A percentile compares a stretch with the other conserved stretches of the same genome.
These are phyloP conservation scores for Fusarium abutilonis DNA, from an alignment of 2,329 filamentous ascomycete genomes.

Conservation along the genomic window DNA sequence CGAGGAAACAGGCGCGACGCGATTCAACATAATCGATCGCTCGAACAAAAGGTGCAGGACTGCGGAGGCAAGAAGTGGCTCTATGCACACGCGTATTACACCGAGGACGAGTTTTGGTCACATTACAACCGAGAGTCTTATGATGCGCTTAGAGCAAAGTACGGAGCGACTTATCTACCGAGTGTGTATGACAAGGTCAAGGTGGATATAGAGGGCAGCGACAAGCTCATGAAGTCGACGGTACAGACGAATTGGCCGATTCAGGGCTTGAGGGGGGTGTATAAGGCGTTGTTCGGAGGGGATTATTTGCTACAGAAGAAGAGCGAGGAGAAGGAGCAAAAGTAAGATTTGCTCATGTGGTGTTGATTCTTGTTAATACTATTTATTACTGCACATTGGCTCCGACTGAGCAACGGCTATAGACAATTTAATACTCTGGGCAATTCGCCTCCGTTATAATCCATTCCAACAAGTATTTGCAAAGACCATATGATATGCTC, in stretches of 20 bases:
- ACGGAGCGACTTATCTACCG: slow-evolving; percentile 67
- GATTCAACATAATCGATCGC: slow-evolving; percentile 64
- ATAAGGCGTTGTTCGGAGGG: slow-evolving; percentile 55
- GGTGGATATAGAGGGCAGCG: slow-evolving; percentile 55
- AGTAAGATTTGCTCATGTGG: slow-evolving; percentile 1
- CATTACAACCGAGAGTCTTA: slow-evolving; percentile 70
- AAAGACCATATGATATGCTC: slow-evolving; percentile 1
- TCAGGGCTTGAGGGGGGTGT: slow-evolving; percentile 58
- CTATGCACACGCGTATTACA: slow-evolving; percentile 76
- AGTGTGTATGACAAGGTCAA: slow-evolving; percentile 75
- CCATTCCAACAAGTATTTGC: not conserved
- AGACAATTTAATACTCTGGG: slow-evolving; percentile 36
- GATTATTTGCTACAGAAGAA: slow-evolving; percentile 58
- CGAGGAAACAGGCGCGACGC: slow-evolving; percentile 56
- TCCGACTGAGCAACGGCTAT: slow-evolving; percentile 3
- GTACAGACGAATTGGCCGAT: slow-evolving; percentile 54
- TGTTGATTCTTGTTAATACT: slow-evolving; percentile 3
- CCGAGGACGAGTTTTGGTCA: slow-evolving; percentile 73
- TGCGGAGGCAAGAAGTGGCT: slow-evolving; percentile 75
- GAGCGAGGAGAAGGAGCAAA: slow-evolving; percentile 25
- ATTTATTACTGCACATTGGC: slow-evolving; percentile 16
- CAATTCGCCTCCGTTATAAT: slow-evolving; percentile 13
- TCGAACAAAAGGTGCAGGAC: slow-evolving; percentile 68
- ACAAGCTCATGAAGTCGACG: slow-evolving; percentile 47
- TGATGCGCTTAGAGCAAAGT: slow-evolving; percentile 65